Conservation (phyloP, 2,329 filamentous ascomycete genomes). For the Colletotrichum phormii region DNA sequence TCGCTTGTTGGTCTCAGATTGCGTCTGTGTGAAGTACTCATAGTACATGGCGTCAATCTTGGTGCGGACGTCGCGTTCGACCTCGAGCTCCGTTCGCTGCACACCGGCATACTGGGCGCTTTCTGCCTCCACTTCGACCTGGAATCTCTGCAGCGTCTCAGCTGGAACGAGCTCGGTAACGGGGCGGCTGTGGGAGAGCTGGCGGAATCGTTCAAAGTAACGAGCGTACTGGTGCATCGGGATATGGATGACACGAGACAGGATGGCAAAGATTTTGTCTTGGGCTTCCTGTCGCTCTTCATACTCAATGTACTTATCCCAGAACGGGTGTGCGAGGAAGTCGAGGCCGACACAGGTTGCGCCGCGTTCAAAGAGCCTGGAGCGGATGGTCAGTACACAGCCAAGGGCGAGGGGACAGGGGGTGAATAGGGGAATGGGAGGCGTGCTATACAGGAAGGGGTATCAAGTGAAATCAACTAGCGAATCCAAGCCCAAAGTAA, state of each 20-base stretch:
- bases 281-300: constrained; percentile 89
- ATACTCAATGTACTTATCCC: constrained; percentile 99
- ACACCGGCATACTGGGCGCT: constrained; percentile 61
- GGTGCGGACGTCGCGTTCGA: constrained; percentile 84
- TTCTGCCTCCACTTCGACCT: constrained; percentile 78
- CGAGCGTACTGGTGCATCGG: constrained; percentile 96
- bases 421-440: constrained; percentile 47
- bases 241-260: constrained; percentile 85
- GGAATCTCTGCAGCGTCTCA: constrained; percentile 76
- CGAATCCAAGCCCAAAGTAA: constrained; percentile 62
- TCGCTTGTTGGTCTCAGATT: constrained; percentile 88
- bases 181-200: constrained; percentile 78
- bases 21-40: constrained; percentile 82
- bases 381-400: constrained; percentile 43
- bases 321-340: constrained; percentile 94
- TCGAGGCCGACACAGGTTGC: constrained; percentile 88
- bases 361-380: constrained; percentile 91
- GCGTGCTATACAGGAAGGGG: constrained; percentile 70
- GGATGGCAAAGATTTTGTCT: constrained; percentile 86
- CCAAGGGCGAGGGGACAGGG: constrained; percentile 36
- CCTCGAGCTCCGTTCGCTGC: constrained; percentile 77
- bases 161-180: constrained; percentile 77
- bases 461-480: constrained; percentile 64
- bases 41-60: constrained; percentile 86
- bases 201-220: constrained; percentile 92